Conservation (phyloP, 108 stramenopile genomes). For the Skeletonema menzelii region DNA sequence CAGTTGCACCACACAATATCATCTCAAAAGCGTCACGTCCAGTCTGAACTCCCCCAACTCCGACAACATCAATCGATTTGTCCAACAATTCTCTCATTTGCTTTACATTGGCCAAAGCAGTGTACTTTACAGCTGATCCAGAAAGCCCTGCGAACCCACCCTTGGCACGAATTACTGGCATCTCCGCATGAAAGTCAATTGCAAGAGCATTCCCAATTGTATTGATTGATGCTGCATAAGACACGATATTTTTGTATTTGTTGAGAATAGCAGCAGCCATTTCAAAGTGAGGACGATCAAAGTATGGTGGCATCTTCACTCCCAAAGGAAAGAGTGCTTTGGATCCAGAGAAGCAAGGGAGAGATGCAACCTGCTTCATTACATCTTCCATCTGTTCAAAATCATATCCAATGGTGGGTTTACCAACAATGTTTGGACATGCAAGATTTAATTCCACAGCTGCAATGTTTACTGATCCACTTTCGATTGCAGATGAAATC, state of each 20-base stretch:
- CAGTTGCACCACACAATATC: slow-evolving; percentile 84
- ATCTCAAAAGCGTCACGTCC: slow-evolving; percentile 85
- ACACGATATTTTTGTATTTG: slow-evolving; percentile 59
- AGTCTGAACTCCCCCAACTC: slow-evolving; percentile 79
- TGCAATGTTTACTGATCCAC: slow-evolving; percentile 47
- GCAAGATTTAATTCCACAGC: slow-evolving; percentile 90
- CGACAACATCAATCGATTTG: slow-evolving; percentile 83
- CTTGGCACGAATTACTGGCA: slow-evolving; percentile 76
- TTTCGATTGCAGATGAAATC: slow-evolving; percentile 43
- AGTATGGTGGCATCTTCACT: slow-evolving; percentile 92
- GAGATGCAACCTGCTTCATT: slow-evolving; percentile 54
- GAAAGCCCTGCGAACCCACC: slow-evolving; percentile 86
- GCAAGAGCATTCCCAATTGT: slow-evolving; percentile 89
- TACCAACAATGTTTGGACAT: slow-evolving; percentile 93
- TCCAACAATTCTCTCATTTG: slow-evolving; percentile 77
- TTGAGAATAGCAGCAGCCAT: slow-evolving; percentile 80
- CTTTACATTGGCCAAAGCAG: slow-evolving; percentile 86
- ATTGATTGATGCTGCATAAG: slow-evolving; percentile 83
- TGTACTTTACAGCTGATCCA: slow-evolving; percentile 85
- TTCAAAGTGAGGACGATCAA: slow-evolving; percentile 84
- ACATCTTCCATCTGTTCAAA: slow-evolving; percentile 86
- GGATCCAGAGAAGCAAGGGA: slow-evolving; percentile 34
- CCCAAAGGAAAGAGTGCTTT: slow-evolving; percentile 56
- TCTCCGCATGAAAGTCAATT: slow-evolving; percentile 65
- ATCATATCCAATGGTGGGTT: slow-evolving; percentile 93